A percentile compares a stretch with the other conserved stretches of the same genome.
Evolutionary conservation across 495 filamentous ascomycete genomes (phyloP).

Genomic region (Copromyces sp.): DNA sequence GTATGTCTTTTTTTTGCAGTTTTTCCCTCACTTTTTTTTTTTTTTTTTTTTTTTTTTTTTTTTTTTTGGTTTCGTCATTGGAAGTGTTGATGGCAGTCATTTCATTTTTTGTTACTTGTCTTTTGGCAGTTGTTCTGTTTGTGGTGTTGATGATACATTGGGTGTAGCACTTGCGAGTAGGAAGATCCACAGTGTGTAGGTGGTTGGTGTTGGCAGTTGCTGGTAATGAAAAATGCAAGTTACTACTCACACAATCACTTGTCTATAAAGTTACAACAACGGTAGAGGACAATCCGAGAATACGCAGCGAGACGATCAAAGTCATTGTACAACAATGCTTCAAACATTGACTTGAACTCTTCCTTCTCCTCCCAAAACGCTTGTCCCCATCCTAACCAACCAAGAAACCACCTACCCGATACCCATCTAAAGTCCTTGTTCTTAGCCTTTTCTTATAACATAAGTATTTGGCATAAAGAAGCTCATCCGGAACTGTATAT

Average conservation of each 20-base stretch:
- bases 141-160: background rate
- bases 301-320: background rate
- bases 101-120: background rate
- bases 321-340: background rate
- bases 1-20: slow-evolving; percentile 9
- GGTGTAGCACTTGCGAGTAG: background rate
- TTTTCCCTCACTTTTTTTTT: background rate
- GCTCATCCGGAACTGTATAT: background rate
- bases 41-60: too few relatives aligned
- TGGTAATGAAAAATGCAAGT: background rate
- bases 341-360: background rate
- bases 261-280: background rate
- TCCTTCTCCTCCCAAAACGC: background rate
- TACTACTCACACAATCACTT: background rate
- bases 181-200: background rate
- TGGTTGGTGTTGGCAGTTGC: background rate
- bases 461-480: background rate
- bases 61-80: too few relatives aligned
- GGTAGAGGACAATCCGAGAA: background rate
- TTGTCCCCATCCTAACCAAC: background rate
- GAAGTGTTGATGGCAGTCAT: background rate
- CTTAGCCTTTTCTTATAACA: background rate
- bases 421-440: background rate
- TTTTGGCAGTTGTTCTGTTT: background rate
- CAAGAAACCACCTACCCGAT: background rate